Percentiles rank a stretch among this genome's conserved stretches.
phyloP scores from a whole-genome alignment of 306 rosid genomes.

The Vicia villosa region DNA sequence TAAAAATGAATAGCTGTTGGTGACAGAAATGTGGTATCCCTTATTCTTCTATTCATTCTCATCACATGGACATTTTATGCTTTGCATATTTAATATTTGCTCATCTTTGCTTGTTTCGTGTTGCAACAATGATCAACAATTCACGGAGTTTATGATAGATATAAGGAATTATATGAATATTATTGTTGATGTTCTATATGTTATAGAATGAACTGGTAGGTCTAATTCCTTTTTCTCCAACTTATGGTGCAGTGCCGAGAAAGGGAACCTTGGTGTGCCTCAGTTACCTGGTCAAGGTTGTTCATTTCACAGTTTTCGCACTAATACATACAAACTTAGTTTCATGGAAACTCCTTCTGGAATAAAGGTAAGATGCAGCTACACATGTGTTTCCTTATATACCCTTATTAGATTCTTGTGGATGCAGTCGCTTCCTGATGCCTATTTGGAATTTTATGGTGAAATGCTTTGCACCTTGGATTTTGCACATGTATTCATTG shows the following conservation, averaged over 20 bases:
- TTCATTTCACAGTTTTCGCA: slow-evolving; percentile 93
- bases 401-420: slow-evolving; percentile 12
- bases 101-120: slow-evolving; percentile 10
- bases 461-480: not conserved
- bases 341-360: slow-evolving; percentile 97
- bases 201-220: slow-evolving; percentile 19
- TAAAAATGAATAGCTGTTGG: not conserved
- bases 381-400: slow-evolving; percentile 24
- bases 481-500: slow-evolving; percentile 17
- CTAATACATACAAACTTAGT: slow-evolving; percentile 92
- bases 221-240: not conserved
- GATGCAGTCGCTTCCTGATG: not conserved
- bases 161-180: not conserved
- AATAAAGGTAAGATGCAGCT: slow-evolving; percentile 59
- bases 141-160: slow-evolving; percentile 15
- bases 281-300: slow-evolving; percentile 98
- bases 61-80: slow-evolving; percentile 1
- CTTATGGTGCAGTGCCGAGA: slow-evolving; percentile 66
- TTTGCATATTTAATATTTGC: slow-evolving; percentile 32
- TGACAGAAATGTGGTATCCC: slow-evolving; percentile 9
- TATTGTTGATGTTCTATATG: slow-evolving; percentile 6
- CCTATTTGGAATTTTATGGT: not conserved
- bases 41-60: slow-evolving; percentile 13
- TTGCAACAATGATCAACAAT: slow-evolving; percentile 5
- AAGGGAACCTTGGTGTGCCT: slow-evolving; percentile 92